Evolutionary conservation across 2,329 filamentous ascomycete genomes (phyloP), one percentile per base, ranked within the genome.

Genomic region (Penicillium aurantiogriseum): DNA sequence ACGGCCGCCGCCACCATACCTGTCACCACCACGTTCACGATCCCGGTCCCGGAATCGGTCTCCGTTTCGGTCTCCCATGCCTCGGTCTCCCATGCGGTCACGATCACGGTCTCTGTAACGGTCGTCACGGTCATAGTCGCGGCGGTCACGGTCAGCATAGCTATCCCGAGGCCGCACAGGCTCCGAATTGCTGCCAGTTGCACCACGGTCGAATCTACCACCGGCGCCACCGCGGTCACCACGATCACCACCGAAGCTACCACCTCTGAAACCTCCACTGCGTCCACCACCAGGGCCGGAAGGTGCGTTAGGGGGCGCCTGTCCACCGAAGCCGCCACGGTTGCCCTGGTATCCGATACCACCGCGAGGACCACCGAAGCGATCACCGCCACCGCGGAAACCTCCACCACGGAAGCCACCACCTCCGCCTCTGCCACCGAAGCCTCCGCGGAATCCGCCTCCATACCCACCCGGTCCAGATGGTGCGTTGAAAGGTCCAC

Each of bases 151-250:
- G 57, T 79, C 71, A 42, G 71, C 81, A 75, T 84, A 83, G 66
- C 81, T 81, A 73, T 88, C 85, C 68, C 86, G 77, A 52, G 86
- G 85, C 69, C 89, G 87, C 72, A 94, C 85, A 60, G 90, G 91
- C 74, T 95, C 91, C 76, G 89, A 88, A 77, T 95, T 94, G 78
- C 90, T 90, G 64, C 90, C 90, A 56, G 85, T 88, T 43, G 79
- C 77, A 57, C 83, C 81, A 63, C 85, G 81, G 66, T 82, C 80
- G 65, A 79, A 78, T 59, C 80, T 74, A 54, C 69, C 70, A 59
- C 77, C 79, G 58, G 73, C 69, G 51, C 70, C 69, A 60, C 74
- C 69, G 51, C 80, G 73, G 56, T 69, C 71, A 59, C 77, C 79
- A 25, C 35, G 35, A 29, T 50, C 47, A 60, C 74, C 70, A 51